Evolutionary conservation across 257 asterid species (phyloP).

Genomic region (Linderniella brevidens): DNA sequence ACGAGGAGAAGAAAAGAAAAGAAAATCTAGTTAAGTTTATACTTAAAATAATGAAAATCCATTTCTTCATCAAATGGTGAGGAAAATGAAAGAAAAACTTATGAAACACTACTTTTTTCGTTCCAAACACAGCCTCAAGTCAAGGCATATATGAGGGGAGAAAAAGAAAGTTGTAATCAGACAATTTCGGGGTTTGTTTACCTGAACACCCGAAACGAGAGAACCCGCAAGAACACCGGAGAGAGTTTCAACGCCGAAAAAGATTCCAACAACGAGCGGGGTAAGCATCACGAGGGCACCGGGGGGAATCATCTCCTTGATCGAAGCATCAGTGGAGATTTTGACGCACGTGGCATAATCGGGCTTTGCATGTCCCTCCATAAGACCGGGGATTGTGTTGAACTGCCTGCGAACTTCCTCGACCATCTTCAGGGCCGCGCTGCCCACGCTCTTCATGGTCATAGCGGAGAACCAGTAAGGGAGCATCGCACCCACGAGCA

Average conservation of each 20-base stretch:
- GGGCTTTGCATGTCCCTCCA: constrained; percentile 43
- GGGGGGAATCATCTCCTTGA: constrained; percentile 55
- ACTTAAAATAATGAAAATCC: too few relatives aligned
- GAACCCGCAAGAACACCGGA: constrained; percentile 55
- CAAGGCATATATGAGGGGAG: too few relatives aligned
- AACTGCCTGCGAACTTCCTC: constrained; percentile 62
- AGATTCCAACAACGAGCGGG: constrained; percentile 38
- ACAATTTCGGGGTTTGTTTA: constrained; percentile 8
- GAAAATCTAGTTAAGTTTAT: too few relatives aligned
- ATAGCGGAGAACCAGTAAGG: constrained; percentile 68
- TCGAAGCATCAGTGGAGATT: constrained; percentile 52
- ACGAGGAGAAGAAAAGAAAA: too few relatives aligned
- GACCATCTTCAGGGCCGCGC: constrained; percentile 62
- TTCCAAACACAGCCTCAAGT: too few relatives aligned
- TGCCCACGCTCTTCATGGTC: constrained; percentile 69
- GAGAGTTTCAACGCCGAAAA: constrained; percentile 54
- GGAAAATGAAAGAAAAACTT: too few relatives aligned
- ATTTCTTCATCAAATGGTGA: too few relatives aligned
- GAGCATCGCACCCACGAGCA: constrained; percentile 61
- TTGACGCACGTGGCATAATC: constrained; percentile 54
- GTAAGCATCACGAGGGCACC: constrained; percentile 61
- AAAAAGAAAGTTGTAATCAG: too few relatives aligned
- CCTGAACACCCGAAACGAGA: constrained; percentile 62
- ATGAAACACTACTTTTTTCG: too few relatives aligned
- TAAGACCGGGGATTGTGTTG: constrained; percentile 41